phyloP scores from a whole-genome alignment of 345 rosid species.

The Syzygium grande region DNA sequence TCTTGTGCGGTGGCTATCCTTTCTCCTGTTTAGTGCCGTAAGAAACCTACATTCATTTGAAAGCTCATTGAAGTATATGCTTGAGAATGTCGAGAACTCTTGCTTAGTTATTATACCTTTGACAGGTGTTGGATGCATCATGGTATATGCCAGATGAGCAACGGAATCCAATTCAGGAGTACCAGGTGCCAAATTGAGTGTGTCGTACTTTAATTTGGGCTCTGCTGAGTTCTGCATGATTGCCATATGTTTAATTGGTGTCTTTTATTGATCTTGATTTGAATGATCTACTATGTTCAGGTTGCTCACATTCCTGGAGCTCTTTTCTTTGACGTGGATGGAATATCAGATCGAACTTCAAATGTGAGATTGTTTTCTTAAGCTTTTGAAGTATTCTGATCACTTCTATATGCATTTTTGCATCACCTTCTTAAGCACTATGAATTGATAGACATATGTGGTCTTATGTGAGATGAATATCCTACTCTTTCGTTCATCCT shows the following conservation, averaged over 20 bases:
- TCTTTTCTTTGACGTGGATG: conserved; percentile 94
- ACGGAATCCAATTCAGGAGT: conserved; percentile 95
- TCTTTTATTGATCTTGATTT: background rate
- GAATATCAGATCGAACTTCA: conserved; percentile 68
- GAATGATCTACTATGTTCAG: conserved; percentile 19
- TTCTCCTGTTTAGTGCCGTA: background rate
- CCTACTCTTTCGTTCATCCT: background rate
- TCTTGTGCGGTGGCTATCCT: background rate
- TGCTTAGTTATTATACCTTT: background rate
- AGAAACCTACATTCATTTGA: background rate
- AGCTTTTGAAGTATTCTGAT: background rate
- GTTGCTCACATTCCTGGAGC: conserved; percentile 99
- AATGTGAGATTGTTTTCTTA: conserved; percentile 38
- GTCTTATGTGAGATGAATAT: background rate
- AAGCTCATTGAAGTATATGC: background rate
- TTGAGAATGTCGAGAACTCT: background rate
- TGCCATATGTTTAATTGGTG: background rate
- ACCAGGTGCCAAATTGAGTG: conserved; percentile 49
- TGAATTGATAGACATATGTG: background rate
- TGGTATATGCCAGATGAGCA: conserved; percentile 99
- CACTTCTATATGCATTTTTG: background rate
- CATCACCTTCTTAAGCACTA: background rate
- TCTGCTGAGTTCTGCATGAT: background rate
- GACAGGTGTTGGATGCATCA: conserved; percentile 88
- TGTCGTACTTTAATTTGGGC: background rate